Base-by-base conservation (phyloP, 768 basidiomycete species). In the Xerocomus potaroensis region DNA sequence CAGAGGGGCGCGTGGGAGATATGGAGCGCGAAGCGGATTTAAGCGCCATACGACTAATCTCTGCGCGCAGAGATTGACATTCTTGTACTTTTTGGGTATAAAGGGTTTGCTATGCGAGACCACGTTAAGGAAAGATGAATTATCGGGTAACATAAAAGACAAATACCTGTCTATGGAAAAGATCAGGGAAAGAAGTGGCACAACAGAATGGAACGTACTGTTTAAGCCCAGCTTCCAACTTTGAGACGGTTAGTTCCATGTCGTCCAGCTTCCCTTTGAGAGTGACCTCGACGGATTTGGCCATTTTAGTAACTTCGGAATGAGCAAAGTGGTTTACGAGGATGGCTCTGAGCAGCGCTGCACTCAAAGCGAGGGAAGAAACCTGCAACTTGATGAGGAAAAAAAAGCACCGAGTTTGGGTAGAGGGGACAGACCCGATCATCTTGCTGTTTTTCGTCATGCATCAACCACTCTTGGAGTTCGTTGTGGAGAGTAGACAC, bases 321-420 rank as follows among this genome's bases (percentile, higher is more conserved):
- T 89, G 86, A 56, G 87, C 84, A 41, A 80, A 70, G 64, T 89
- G 84, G 60, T 91, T 91, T 71, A 85, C 78, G 48, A 91, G 77
- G 64, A 91, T 91, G 45, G 87, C 87, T 53, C 84, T 81, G 61
- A 91, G 73, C 40, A 91, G 78, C 41, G 83, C 81, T 57, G 86
- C 82, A 69, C 85, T 87, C 56, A 91, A 74, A 55, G 79, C 72
- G 38, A 91, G 79, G 23, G 86, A 81, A 56, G 81, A 77, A 48
- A 76, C 71, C 83, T 87, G 62, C 2, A 31, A 24, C 8, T 9
- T 29, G 33, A 49, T 27, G 6, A 27, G 10, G 10, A 27, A 34
- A 12, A 15, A 45, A 50, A 37, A 45, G 18, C 0, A 8, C 19
- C 39, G 40, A 24, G 33, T 32, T 1, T 43, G 55, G 48, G 62